Conservation (phyloP, 2,329 filamentous ascomycete species). For the Hypoxylon sp. region DNA sequence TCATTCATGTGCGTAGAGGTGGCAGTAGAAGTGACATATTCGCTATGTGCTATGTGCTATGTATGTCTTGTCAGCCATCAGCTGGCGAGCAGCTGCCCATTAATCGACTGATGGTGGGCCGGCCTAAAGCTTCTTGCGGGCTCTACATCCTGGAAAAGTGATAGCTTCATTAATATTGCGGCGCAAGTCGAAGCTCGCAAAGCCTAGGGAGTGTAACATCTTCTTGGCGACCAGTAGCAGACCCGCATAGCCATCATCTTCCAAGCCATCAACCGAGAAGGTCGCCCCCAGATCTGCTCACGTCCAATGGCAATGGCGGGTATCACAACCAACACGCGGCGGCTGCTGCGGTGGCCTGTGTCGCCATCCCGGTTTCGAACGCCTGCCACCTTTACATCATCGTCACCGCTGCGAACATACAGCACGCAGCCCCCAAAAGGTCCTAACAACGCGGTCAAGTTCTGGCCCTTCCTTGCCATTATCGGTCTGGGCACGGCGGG, state of each 20-base stretch:
- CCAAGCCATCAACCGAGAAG: constrained; percentile 7
- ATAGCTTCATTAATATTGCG: constrained; percentile 19
- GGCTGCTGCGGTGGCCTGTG: constrained; percentile 42
- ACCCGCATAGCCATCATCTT: constrained; percentile 1
- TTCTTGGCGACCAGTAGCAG: background rate
- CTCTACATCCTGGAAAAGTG: constrained; percentile 16
- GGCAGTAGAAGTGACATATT: constrained; percentile 2
- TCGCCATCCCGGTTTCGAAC: constrained; percentile 35
- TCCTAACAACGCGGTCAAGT: constrained; percentile 60
- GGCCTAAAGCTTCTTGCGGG: constrained; percentile 22
- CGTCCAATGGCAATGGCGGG: constrained; percentile 45
- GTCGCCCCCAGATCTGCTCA: constrained; percentile 23
- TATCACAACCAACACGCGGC: constrained; percentile 33
- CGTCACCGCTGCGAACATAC: constrained; percentile 51
- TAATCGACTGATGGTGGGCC: constrained; percentile 34
- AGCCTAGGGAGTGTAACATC: background rate
- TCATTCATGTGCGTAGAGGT: background rate
- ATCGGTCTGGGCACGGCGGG: constrained; percentile 61
- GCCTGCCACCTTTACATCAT: background rate
- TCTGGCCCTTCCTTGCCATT: constrained; percentile 68
- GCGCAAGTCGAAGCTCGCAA: constrained; percentile 24
- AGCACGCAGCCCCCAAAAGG: constrained; percentile 56
- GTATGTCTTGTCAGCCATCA: background rate
- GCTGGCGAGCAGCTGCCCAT: constrained; percentile 18
- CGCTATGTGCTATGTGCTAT: background rate